A percentile compares a stretch with the other conserved stretches of the same genome.
Evolutionary conservation across 495 filamentous ascomycete species (phyloP).

Genomic region (Bombardia bombarda): DNA sequence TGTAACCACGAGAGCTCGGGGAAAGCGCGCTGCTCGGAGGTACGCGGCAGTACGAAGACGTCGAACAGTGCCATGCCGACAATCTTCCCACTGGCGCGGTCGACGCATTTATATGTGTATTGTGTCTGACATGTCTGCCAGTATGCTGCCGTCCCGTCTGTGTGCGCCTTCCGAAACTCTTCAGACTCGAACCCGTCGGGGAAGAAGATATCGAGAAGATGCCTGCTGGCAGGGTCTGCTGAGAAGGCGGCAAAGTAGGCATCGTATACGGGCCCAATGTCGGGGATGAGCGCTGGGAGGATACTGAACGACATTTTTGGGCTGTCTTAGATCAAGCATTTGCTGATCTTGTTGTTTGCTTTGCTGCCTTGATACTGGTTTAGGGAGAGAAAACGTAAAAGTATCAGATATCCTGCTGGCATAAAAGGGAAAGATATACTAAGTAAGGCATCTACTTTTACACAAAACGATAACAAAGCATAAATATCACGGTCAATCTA

Average conservation of each 20-base stretch:
- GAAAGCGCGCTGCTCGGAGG: constrained; percentile 14
- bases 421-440: too few species aligned
- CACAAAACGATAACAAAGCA: too few species aligned
- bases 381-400: too few species aligned
- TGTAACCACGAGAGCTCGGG: constrained; percentile 24
- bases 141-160: constrained; percentile 22
- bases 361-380: too few species aligned
- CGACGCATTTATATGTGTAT: constrained; percentile 33
- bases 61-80: constrained; percentile 30
- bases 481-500: too few species aligned
- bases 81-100: constrained; percentile 22
- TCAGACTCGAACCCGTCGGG: constrained; percentile 18
- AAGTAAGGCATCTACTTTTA: too few species aligned
- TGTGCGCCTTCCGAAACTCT: constrained; percentile 26
- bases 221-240: constrained; percentile 10
- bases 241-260: constrained; percentile 34
- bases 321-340: too few species aligned
- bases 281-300: constrained; percentile 33
- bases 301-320: constrained; percentile 27
- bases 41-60: constrained; percentile 13
- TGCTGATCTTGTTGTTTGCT: too few species aligned
- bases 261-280: constrained; percentile 31
- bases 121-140: constrained; percentile 23
- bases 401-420: too few species aligned
- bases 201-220: constrained; percentile 28